These are phyloP conservation scores for Lichtheimia ornata DNA, from an alignment of 371 early-diverging fungal species.

Conservation along the genomic window DNA sequence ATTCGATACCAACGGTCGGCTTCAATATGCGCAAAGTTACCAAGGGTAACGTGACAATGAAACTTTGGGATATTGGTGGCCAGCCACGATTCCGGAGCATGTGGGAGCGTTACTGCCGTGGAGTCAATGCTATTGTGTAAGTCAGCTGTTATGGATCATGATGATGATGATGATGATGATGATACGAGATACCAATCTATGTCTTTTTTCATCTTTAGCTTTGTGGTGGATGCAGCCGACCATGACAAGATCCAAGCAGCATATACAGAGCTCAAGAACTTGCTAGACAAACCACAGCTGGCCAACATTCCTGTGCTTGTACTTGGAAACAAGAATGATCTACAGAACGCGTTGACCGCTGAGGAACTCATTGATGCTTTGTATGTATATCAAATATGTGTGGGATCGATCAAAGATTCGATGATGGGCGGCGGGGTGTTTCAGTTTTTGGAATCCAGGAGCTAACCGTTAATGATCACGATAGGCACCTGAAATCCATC, in stretches of 20 bases:
- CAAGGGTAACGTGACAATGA: slow-evolving; percentile 95
- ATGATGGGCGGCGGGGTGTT: too few relatives aligned
- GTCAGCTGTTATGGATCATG: slow-evolving; percentile 18
- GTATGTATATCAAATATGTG: slow-evolving; percentile 44
- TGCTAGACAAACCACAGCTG: slow-evolving; percentile 91
- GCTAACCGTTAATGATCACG: background rate
- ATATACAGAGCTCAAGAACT: slow-evolving; percentile 84
- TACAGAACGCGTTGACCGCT: slow-evolving; percentile 86
- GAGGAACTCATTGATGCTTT: slow-evolving; percentile 92
- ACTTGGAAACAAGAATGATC: slow-evolving; percentile 99
- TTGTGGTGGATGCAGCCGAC: slow-evolving; percentile 97
- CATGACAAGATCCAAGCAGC: slow-evolving; percentile 90
- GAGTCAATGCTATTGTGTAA: slow-evolving; percentile 97
- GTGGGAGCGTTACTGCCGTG: slow-evolving; percentile 97
- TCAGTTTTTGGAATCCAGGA: too few relatives aligned
- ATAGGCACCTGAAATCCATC: slow-evolving; percentile 85
- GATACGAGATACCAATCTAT: background rate
- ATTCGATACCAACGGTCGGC: slow-evolving; percentile 97
- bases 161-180: background rate
- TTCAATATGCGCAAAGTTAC: slow-evolving; percentile 98
- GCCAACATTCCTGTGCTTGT: slow-evolving; percentile 95
- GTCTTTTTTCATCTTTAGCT: slow-evolving; percentile 47
- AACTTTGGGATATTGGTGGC: slow-evolving; percentile 98
- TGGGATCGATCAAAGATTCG: background rate
- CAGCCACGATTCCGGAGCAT: slow-evolving; percentile 95